These are phyloP conservation scores for Colletotrichum gloeosporioides DNA, from an alignment of 2,329 filamentous ascomycete genomes.

Conservation along the genomic window DNA sequence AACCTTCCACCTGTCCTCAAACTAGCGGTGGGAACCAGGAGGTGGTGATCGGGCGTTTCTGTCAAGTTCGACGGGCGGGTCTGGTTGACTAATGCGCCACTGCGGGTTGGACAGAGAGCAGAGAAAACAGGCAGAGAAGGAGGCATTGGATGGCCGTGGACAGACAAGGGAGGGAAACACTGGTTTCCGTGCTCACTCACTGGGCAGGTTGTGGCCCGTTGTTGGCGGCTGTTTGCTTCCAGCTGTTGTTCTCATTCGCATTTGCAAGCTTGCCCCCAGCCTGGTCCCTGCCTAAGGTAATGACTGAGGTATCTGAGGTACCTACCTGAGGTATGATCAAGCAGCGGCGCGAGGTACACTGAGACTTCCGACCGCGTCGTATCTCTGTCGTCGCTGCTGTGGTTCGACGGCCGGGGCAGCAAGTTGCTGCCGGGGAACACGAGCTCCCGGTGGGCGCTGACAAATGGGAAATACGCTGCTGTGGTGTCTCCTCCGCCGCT, in stretches of 20 bases:
- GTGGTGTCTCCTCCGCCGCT: background rate
- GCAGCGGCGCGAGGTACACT: background rate
- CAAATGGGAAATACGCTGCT: background rate
- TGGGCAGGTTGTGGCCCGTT: background rate
- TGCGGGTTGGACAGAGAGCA: background rate
- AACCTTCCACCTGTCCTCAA: background rate
- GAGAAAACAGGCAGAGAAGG: background rate
- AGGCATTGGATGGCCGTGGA: background rate
- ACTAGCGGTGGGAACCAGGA: constrained; percentile 12
- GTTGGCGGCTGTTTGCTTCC: background rate
- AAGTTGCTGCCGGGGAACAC: background rate
- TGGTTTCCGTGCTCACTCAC: background rate
- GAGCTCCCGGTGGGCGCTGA: background rate
- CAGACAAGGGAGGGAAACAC: background rate
- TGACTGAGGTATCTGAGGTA: background rate
- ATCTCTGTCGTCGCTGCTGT: background rate
- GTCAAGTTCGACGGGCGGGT: constrained; percentile 20
- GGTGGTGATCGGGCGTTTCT: constrained; percentile 14
- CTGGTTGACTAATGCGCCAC: constrained; percentile 11
- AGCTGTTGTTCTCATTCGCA: background rate
- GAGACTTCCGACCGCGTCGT: background rate
- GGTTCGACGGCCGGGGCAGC: background rate
- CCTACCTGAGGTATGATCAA: background rate
- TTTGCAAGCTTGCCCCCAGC: background rate
- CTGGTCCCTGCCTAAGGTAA: background rate